Evolutionary conservation across 306 rosid genomes (phyloP), one percentile per base, ranked within the genome.

Genomic region (Glycine tomentella): DNA sequence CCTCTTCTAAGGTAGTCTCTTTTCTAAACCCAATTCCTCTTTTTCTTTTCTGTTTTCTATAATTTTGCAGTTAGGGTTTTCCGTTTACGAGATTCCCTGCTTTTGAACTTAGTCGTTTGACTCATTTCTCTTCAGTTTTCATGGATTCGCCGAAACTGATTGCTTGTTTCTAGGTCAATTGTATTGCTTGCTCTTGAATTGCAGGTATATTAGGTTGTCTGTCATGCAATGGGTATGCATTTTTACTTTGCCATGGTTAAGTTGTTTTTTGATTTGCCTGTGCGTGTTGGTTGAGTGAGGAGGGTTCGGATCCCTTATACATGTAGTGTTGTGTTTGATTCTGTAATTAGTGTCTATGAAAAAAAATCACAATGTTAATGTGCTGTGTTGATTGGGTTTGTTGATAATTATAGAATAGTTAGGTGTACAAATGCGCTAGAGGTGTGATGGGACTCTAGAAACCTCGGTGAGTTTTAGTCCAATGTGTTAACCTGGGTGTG

Each of bases 1-100:
- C 87, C 53, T 0, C 20, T 64, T 72, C 83, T 1, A 79, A 73
- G 87, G 87, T 83, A 1, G 7, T 25, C n/a, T 38, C 15, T 25
- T 59, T 33, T 48, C 58, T 42, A 8, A 31, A 3, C 71, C 48
- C 45, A 11, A 3, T 61, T 76, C 51, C 65, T 64, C 73, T 34
- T 68, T 4, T 0, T 3, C 10, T 79, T 38, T 48, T 20, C 14
- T 42, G 8, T n/a, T 77, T 0, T 1, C 13, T 7, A 6, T 14
- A 1, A 7, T 78, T 72, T 63, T 15, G 6, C 17, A 57, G 46
- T 71, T 77, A 83, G 79, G 79, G 79, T 77, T 77, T 69, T 74
- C n/a, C 48, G 1, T 20, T 9, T 25, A 34, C 51, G 12, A 14
- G 64, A 69, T 83, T 55, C 46, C 45, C 38, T 3, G n/a, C 3